These are phyloP conservation scores for Solidago caesia DNA, from an alignment of 129 eudicot species.

Conservation along the genomic window DNA sequence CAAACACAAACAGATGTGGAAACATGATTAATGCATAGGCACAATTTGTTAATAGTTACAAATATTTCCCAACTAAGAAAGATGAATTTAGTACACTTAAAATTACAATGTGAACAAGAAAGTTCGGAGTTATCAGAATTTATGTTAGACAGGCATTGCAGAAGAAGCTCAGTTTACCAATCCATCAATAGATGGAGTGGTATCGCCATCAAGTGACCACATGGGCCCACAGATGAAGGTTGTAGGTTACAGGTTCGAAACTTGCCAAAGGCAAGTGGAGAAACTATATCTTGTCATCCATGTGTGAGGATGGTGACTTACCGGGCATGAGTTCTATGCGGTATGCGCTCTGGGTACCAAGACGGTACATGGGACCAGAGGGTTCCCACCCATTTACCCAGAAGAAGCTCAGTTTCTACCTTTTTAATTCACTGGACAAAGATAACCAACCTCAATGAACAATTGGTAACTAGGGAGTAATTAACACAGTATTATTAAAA, in stretches of 20 bases:
- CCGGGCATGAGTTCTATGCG: too few relatives aligned
- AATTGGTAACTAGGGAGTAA: neutral
- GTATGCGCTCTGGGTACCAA: too few relatives aligned
- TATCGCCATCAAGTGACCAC: too few relatives aligned
- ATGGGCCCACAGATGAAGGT: too few relatives aligned
- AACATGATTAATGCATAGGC: slow-evolving; percentile 4
- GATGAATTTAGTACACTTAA: neutral
- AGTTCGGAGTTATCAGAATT: neutral
- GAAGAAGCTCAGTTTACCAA: neutral
- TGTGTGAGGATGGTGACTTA: too few relatives aligned
- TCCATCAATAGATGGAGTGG: too few relatives aligned
- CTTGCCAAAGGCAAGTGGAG: too few relatives aligned
- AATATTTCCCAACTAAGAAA: neutral
- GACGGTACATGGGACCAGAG: too few relatives aligned
- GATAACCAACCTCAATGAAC: neutral
- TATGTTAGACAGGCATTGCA: neutral
- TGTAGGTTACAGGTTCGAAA: too few relatives aligned
- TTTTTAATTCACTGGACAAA: neutral
- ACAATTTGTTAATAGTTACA: neutral
- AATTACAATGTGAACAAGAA: neutral
- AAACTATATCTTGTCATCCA: too few relatives aligned
- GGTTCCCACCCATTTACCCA: neutral
- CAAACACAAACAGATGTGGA: neutral
- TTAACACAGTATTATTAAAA: neutral
- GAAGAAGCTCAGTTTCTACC: neutral